Conservation (phyloP, 1,284 basidiomycete species). For the Puccinia novopanici region DNA sequence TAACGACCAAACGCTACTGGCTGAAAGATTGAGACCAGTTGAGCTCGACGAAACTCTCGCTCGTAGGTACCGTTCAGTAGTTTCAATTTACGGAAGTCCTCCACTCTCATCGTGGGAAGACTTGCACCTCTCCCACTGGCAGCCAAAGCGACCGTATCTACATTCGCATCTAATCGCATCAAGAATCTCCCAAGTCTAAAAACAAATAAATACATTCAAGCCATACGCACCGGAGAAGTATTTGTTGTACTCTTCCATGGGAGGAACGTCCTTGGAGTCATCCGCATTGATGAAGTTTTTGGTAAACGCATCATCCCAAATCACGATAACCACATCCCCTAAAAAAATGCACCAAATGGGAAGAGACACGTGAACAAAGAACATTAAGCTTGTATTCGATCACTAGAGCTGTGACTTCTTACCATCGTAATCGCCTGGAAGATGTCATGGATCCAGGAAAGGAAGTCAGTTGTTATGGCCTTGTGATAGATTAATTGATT, state of each 20-base stretch:
- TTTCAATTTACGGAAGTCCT: slow-evolving; percentile 12
- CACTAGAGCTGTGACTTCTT: neutral
- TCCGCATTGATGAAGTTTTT: slow-evolving; percentile 34
- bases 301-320: slow-evolving; percentile 43
- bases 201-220: neutral
- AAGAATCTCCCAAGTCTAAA: neutral
- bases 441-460: neutral
- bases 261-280: neutral
- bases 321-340: slow-evolving; percentile 47
- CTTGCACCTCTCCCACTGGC: neutral
- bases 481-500: neutral
- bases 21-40: slow-evolving; percentile 38
- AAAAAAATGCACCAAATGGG: neutral
- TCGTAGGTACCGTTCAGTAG: neutral
- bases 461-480: neutral
- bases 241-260: slow-evolving; percentile 27
- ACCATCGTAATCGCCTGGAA: slow-evolving; percentile 49
- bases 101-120: slow-evolving; percentile 29
- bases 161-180: neutral
- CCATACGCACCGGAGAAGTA: slow-evolving; percentile 13
- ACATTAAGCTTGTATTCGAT: neutral
- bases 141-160: neutral
- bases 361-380: neutral
- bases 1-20: slow-evolving; percentile 37
- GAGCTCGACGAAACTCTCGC: slow-evolving; percentile 15